Conservation (phyloP, 2,329 filamentous ascomycete species). For the Apiospora saccharicola region DNA sequence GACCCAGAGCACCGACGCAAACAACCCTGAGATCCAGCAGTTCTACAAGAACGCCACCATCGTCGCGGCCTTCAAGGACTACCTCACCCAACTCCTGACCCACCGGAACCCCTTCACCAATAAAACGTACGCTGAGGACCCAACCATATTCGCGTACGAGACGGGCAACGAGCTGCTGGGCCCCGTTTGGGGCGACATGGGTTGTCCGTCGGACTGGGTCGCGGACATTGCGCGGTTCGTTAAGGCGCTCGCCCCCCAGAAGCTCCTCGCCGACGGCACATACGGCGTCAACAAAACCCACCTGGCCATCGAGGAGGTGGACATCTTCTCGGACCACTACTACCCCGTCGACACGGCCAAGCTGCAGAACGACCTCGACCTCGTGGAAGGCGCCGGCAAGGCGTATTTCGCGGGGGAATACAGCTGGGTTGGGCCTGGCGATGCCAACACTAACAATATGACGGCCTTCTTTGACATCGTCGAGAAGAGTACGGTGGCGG, state of each 20-base stretch:
- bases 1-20: conserved; percentile 43
- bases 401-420: conserved; percentile 57
- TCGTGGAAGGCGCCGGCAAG: conserved; percentile 45
- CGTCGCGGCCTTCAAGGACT: conserved; percentile 53
- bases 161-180: conserved; percentile 58
- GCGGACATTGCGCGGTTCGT: conserved; percentile 50
- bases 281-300: conserved; percentile 56
- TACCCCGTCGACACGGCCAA: conserved; percentile 52
- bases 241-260: conserved; percentile 51
- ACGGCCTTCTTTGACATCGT: conserved; percentile 50
- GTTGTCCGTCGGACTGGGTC: conserved; percentile 53
- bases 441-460: conserved; percentile 39
- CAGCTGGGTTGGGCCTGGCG: conserved; percentile 49
- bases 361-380: conserved; percentile 47
- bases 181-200: conserved; percentile 50
- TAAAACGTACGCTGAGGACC: conserved; percentile 55
- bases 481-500: conserved; percentile 46
- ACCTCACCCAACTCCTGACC: conserved; percentile 52
- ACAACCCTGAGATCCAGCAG: conserved; percentile 47
- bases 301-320: conserved; percentile 50
- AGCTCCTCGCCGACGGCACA: conserved; percentile 56
- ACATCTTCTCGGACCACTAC: conserved; percentile 57
- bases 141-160: conserved; percentile 58
- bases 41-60: conserved; percentile 56
- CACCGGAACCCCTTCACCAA: conserved; percentile 55